phyloP scores from a whole-genome alignment of 805 yeast species.

The Metschnikowia cubensis region DNA sequence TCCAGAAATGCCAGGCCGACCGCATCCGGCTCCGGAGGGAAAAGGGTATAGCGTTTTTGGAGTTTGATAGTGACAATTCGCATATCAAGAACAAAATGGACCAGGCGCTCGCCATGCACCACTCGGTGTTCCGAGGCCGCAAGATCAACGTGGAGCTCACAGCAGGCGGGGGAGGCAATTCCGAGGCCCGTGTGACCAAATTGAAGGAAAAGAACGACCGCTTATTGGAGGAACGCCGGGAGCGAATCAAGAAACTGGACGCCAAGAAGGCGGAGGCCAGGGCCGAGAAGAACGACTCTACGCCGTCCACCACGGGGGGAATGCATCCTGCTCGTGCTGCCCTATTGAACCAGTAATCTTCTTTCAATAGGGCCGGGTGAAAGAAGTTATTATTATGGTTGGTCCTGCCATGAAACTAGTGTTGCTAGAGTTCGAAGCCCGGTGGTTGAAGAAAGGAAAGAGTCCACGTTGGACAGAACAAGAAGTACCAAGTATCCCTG shows the following conservation, averaged over 20 bases:
- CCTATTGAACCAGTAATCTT: slow-evolving; percentile 26
- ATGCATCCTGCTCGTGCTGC: slow-evolving; percentile 70
- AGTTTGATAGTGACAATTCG: slow-evolving; percentile 56
- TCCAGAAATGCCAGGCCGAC: slow-evolving; percentile 70
- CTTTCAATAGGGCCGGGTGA: too few relatives aligned
- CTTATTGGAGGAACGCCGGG: slow-evolving; percentile 64
- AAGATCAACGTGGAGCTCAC: slow-evolving; percentile 94
- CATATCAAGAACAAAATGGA: slow-evolving; percentile 81
- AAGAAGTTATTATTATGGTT: too few relatives aligned
- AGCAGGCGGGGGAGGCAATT: slow-evolving; percentile 97
- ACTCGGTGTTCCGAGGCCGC: slow-evolving; percentile 60
- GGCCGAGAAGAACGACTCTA: slow-evolving; percentile 24
- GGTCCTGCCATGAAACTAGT: too few relatives aligned
- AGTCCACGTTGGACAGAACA: too few relatives aligned
- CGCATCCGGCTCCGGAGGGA: slow-evolving; percentile 73
- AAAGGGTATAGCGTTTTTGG: slow-evolving; percentile 90
- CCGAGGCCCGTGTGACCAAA: slow-evolving; percentile 57
- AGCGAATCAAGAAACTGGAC: slow-evolving; percentile 48
- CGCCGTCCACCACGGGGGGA: slow-evolving; percentile 14
- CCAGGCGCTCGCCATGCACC: slow-evolving; percentile 80
- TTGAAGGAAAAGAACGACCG: slow-evolving; percentile 75
- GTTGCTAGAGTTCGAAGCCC: too few relatives aligned
- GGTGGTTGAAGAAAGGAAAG: too few relatives aligned
- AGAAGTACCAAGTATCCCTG: too few relatives aligned
- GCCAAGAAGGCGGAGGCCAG: slow-evolving; percentile 24